Conservation (phyloP, 1,284 basidiomycete species). For the Psilocybe mexicana region DNA sequence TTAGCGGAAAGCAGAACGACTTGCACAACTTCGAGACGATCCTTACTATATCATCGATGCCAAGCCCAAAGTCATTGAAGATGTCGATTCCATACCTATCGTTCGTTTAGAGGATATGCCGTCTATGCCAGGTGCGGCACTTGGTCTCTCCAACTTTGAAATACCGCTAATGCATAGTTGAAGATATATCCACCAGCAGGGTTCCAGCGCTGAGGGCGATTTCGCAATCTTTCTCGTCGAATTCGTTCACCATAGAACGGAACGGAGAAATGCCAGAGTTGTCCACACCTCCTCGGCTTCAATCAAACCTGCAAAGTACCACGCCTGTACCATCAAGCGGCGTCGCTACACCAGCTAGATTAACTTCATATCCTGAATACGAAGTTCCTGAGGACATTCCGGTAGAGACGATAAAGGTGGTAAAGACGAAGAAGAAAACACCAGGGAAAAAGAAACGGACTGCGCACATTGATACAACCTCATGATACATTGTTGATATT, state of each 20-base stretch:
- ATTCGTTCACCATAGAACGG: conserved; percentile 66
- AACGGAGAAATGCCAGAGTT: conserved; percentile 85
- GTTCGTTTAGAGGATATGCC: conserved; percentile 76
- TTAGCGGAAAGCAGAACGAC: conserved; percentile 75
- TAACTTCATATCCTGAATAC: conserved; percentile 62
- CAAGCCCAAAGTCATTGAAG: conserved; percentile 41
- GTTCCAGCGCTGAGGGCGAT: conserved; percentile 41
- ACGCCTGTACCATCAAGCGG: conserved; percentile 15
- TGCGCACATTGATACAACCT: conserved; percentile 8
- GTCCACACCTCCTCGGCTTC: conserved; percentile 30
- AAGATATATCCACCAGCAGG: conserved; percentile 27
- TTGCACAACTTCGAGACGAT: conserved; percentile 77
- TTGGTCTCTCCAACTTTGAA: background rate
- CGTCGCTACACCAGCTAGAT: conserved; percentile 35
- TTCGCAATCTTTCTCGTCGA: conserved; percentile 32
- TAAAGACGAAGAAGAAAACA: conserved; percentile 59
- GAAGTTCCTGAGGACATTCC: conserved; percentile 53
- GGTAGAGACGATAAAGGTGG: conserved; percentile 75
- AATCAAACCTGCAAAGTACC: conserved; percentile 21
- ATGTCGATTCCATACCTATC: conserved; percentile 85
- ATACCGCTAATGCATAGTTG: background rate
- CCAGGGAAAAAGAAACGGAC: conserved; percentile 67
- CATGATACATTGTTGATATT: background rate
- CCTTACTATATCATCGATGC: conserved; percentile 86
- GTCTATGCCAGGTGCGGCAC: conserved; percentile 40